Conservation (phyloP, 345 rosid species). For the Murraya paniculata region DNA sequence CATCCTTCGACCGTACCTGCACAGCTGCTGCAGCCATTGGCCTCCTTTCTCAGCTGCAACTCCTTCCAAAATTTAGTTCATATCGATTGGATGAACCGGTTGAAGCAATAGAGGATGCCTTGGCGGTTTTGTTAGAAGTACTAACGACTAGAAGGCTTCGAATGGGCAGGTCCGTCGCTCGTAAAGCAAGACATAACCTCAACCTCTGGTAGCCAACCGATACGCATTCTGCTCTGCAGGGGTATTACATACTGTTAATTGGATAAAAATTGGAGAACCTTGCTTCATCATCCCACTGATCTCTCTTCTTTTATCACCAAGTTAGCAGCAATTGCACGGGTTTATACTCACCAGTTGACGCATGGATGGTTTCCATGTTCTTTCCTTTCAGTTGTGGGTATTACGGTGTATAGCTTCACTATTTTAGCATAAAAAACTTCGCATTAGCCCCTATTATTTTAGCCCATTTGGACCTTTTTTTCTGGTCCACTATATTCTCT, state of each 20-base stretch:
- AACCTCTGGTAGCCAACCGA: conserved; percentile 37
- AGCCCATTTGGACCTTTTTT: too few species aligned
- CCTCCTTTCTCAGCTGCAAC: conserved; percentile 69
- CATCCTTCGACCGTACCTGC: conserved; percentile 96
- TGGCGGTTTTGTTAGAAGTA: conserved; percentile 63
- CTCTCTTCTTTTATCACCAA: neutral
- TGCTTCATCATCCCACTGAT: neutral
- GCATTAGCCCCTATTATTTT: neutral
- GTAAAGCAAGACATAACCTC: conserved; percentile 51
- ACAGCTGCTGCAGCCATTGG: conserved; percentile 89
- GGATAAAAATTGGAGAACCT: neutral
- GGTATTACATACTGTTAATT: neutral
- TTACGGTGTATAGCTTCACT: neutral
- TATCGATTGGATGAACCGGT: conserved; percentile 55
- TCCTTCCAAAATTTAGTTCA: conserved; percentile 51
- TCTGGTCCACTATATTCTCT: too few species aligned
- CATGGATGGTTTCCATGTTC: neutral
- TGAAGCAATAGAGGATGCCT: conserved; percentile 65
- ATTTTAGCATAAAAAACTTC: neutral
- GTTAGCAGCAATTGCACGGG: neutral
- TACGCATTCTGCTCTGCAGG: neutral
- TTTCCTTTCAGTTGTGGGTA: neutral
- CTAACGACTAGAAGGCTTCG: conserved; percentile 73
- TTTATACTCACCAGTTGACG: neutral
- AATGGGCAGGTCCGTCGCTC: conserved; percentile 92